A percentile compares a stretch with the other conserved stretches of the same genome.
These are phyloP conservation scores for Lodderomyces metapsilosis DNA, from an alignment of 1,139 yeast genomes.

Conservation along the genomic window DNA sequence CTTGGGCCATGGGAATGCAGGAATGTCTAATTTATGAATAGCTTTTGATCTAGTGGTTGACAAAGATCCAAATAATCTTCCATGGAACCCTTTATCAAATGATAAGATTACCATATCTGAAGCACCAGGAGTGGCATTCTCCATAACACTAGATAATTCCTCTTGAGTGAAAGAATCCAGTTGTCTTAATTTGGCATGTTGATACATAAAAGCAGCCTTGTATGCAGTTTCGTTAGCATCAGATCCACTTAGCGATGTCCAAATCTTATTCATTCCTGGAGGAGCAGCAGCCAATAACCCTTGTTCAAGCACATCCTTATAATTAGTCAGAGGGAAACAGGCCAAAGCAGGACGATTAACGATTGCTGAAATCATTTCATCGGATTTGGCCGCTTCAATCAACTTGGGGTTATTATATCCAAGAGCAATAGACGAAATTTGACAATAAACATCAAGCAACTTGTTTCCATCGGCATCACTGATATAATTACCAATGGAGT, in stretches of 20 bases:
- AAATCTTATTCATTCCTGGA: slow-evolving; percentile 59
- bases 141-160: slow-evolving; percentile 63
- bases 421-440: slow-evolving; percentile 70
- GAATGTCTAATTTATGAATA: slow-evolving; percentile 71
- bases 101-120: slow-evolving; percentile 67
- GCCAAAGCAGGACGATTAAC: slow-evolving; percentile 76
- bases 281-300: slow-evolving; percentile 70
- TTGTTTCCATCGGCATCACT: slow-evolving; percentile 70
- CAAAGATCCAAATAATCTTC: slow-evolving; percentile 70
- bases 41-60: slow-evolving; percentile 76
- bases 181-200: slow-evolving; percentile 60
- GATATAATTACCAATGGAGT: slow-evolving; percentile 68
- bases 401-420: slow-evolving; percentile 78
- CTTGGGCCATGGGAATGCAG: slow-evolving; percentile 76
- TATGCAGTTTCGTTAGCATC: slow-evolving; percentile 77
- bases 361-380: slow-evolving; percentile 64
- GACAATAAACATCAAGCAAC: slow-evolving; percentile 65
- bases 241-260: slow-evolving; percentile 73
- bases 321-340: slow-evolving; percentile 66
- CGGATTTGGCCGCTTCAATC: slow-evolving; percentile 57
- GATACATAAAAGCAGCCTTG: slow-evolving; percentile 77
- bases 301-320: slow-evolving; percentile 46
- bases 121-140: slow-evolving; percentile 64
- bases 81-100: slow-evolving; percentile 72
- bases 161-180: slow-evolving; percentile 50